A percentile compares a stretch with the other conserved stretches of the same genome.
Evolutionary conservation across 352 stramenopile species (phyloP).

Genomic region (Pythium phragmiticola): DNA sequence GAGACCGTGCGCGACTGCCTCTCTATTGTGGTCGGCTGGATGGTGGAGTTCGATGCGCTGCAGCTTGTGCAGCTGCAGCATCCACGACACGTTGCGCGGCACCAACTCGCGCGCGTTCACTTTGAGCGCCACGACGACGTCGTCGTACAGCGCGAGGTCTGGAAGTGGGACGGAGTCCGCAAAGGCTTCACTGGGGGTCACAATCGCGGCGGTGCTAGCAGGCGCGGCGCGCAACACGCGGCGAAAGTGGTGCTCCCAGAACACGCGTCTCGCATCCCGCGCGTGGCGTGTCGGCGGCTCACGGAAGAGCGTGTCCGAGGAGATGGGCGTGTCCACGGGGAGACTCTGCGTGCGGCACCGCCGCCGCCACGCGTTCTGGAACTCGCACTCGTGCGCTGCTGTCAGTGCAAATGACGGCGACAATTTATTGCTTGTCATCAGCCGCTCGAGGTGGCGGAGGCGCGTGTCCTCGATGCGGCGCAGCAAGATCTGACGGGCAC

Average conservation of each 20-base stretch:
- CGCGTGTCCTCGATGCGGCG: conserved; percentile 14
- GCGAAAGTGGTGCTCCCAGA: conserved; percentile 28
- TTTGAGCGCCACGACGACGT: conserved; percentile 58
- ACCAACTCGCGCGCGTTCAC: conserved; percentile 66
- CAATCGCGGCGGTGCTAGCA: not conserved
- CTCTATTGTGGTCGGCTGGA: conserved; percentile 53
- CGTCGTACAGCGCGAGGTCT: conserved; percentile 39
- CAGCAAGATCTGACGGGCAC: conserved; percentile 2
- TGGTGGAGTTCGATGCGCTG: conserved; percentile 71
- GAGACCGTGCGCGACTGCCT: conserved; percentile 22
- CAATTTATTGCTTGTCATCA: not conserved
- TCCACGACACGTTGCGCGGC: conserved; percentile 40
- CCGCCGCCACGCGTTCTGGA: conserved; percentile 23
- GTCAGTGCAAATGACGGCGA: not conserved
- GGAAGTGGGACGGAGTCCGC: not conserved
- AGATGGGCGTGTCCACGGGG: conserved; percentile 3
- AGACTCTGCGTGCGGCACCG: conserved; percentile 9
- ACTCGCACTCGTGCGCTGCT: conserved; percentile 10
- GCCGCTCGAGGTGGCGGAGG: conserved; percentile 23
- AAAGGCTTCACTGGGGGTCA: not conserved
- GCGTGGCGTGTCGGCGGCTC: not conserved
- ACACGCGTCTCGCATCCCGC: conserved; percentile 15
- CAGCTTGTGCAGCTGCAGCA: conserved; percentile 43
- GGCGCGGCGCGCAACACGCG: conserved; percentile 6
- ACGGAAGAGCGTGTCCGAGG: conserved; percentile 27